A percentile compares a stretch with the other conserved stretches of the same genome.
Evolutionary conservation across 192 early-diverging fungal species (phyloP).

Genomic region (Coemansia erecta): DNA sequence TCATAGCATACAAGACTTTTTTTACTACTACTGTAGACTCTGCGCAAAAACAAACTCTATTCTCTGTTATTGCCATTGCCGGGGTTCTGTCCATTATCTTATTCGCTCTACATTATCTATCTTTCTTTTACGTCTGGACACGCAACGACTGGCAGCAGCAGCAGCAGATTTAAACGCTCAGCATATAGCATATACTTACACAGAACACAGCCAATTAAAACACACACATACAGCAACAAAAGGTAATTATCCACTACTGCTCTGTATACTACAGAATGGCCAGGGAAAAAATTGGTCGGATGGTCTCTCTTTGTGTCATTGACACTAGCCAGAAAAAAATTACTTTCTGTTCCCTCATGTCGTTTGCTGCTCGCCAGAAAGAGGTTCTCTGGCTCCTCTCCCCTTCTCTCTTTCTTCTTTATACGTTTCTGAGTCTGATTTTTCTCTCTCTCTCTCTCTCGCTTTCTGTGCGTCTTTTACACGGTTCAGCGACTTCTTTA

Average conservation of each 20-base stretch:
- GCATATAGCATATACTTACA: background rate
- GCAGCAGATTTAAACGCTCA: background rate
- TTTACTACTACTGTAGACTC: background rate
- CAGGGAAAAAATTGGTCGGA: background rate
- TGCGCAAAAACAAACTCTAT: background rate
- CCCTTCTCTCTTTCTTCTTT: constrained; percentile 9
- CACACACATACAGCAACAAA: constrained; percentile 9
- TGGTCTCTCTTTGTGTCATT: background rate
- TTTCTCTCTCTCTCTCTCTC: too few species aligned
- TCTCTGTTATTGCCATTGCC: constrained; percentile 3
- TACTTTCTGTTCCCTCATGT: constrained; percentile 2
- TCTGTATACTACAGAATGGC: constrained; percentile 5
- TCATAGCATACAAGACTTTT: background rate
- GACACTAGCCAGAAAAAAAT: constrained; percentile 2
- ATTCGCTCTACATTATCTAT: background rate
- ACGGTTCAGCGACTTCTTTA: too few species aligned
- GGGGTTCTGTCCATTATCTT: background rate
- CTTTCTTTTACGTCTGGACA: too few species aligned
- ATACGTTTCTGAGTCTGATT: background rate
- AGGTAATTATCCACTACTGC: constrained; percentile 9
- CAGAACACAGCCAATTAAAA: constrained; percentile 7
- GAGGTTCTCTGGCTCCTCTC: too few species aligned
- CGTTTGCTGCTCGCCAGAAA: too few species aligned
- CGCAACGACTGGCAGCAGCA: too few species aligned
- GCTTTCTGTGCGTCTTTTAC: too few species aligned